Evolutionary conservation across 352 stramenopile genomes (phyloP).

Genomic region (Phytopythium aichiense): DNA sequence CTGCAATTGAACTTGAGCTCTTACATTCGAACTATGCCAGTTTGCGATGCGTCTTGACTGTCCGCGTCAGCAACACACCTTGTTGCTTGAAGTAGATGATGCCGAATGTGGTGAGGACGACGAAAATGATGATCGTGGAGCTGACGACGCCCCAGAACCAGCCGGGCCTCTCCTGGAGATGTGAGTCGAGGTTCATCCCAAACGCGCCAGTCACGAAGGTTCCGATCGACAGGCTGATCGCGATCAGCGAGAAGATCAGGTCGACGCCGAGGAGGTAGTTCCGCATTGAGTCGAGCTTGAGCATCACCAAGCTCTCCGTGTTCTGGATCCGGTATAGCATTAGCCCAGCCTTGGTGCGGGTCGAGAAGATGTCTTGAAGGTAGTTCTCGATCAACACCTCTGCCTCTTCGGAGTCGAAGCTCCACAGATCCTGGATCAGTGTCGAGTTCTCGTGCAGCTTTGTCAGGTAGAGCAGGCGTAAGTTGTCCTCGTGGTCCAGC

Average conservation of each 20-base stretch:
- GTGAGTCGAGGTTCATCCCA: constrained; percentile 67
- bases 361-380: constrained; percentile 79
- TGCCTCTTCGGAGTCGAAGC: constrained; percentile 69
- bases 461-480: constrained; percentile 59
- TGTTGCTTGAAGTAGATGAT: constrained; percentile 65
- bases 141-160: constrained; percentile 64
- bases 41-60: background rate
- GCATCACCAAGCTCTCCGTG: constrained; percentile 74
- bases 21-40: background rate
- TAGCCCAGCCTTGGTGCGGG: constrained; percentile 56
- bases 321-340: constrained; percentile 75
- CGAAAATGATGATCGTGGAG: constrained; percentile 35
- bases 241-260: constrained; percentile 67
- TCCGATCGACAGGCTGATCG: constrained; percentile 54
- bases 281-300: constrained; percentile 75
- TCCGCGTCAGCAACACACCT: constrained; percentile 30
- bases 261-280: constrained; percentile 75
- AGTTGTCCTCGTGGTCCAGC: constrained; percentile 63
- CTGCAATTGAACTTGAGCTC: background rate
- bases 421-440: constrained; percentile 48
- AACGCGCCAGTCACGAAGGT: constrained; percentile 67
- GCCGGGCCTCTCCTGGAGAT: constrained; percentile 29
- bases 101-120: constrained; percentile 35
- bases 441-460: constrained; percentile 58
- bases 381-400: constrained; percentile 80